A percentile compares a stretch with the other conserved stretches of the same genome.
Conservation (phyloP, 768 basidiomycete genomes). For the Hygrocybe coccinea region DNA sequence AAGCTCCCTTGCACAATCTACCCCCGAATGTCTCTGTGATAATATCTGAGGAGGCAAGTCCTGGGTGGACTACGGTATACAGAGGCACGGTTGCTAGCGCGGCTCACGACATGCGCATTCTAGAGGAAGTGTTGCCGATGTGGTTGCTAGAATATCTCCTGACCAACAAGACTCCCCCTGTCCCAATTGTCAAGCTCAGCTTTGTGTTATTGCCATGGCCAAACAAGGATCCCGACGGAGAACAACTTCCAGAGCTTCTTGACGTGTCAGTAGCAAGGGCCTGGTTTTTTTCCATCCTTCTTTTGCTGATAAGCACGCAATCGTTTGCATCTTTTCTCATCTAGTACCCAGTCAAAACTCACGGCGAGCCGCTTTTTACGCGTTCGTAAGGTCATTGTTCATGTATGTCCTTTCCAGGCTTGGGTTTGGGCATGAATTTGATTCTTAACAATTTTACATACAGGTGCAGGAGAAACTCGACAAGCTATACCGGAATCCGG, state of each 20-base stretch:
- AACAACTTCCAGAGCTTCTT: constrained; percentile 73
- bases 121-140: constrained; percentile 77
- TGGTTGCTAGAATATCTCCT: constrained; percentile 90
- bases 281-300: not conserved
- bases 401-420: constrained; percentile 55
- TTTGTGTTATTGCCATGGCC: constrained; percentile 83
- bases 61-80: constrained; percentile 74
- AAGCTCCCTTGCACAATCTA: constrained; percentile 64
- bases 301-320: not conserved
- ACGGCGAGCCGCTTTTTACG: constrained; percentile 85
- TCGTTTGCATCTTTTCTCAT: constrained; percentile 2
- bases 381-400: constrained; percentile 75
- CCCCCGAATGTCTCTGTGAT: constrained; percentile 59
- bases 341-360: constrained; percentile 64
- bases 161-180: constrained; percentile 51
- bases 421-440: not conserved
- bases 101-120: constrained; percentile 34
- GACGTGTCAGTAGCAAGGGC: constrained; percentile 60
- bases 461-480: constrained; percentile 85
- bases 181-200: constrained; percentile 68
- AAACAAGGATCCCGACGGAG: constrained; percentile 49
- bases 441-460: not conserved
- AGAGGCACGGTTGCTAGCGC: constrained; percentile 61
- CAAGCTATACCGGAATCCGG: constrained; percentile 37
- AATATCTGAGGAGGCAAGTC: constrained; percentile 76